Base-by-base conservation (phyloP, 2,329 filamentous ascomycete species). In the Aspergillus pseudoviridinutans region DNA sequence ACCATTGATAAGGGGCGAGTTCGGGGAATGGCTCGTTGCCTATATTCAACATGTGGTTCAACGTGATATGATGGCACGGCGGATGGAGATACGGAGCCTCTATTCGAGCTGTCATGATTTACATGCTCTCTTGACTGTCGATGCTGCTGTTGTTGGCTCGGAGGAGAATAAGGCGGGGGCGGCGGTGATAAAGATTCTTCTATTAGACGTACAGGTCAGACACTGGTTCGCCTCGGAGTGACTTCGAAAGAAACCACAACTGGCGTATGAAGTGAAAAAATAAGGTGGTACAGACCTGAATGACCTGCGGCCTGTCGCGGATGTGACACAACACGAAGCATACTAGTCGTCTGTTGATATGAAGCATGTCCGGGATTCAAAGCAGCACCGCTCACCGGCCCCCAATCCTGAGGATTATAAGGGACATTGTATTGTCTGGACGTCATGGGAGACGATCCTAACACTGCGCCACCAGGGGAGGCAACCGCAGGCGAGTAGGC, bases 331-430 rank as follows among this genome's bases (percentile, higher is more conserved):
- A 68, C 57, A 28, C 68, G 69, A 61, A 68, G 61, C 59, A 69
- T 66, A 58, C 61, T 67, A 50, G 64, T 68, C 38, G 63, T 55
- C 51, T 68, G 71, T 12, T 65, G 52, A 67, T 71, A 71, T 35
- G 64, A 53, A 46, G 66, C 56, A 52, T 71, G 67, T 32, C 66
- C 65, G 44, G 60, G 53, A 38, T 63, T 64, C 46, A 66, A 57
- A 24, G 69, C 63, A 22, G 56, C 58, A 55, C 66, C 67, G 20
- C 70, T 69, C 47, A 76, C 71, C 22, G 75, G 74, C 1, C 74
- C 77, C 79, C 79, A 81, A 69, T 80, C 76, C 59, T 77, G 77
- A 38, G 79, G 79, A 61, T 81, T 79, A 60, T 81, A 81, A 8
- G 76, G 73, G 25, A 75, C 71, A 64, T 68, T 78, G 60, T 78